Evolutionary conservation across 2,329 filamentous ascomycete species (phyloP).

Genomic region (Trichoderma sp.): DNA sequence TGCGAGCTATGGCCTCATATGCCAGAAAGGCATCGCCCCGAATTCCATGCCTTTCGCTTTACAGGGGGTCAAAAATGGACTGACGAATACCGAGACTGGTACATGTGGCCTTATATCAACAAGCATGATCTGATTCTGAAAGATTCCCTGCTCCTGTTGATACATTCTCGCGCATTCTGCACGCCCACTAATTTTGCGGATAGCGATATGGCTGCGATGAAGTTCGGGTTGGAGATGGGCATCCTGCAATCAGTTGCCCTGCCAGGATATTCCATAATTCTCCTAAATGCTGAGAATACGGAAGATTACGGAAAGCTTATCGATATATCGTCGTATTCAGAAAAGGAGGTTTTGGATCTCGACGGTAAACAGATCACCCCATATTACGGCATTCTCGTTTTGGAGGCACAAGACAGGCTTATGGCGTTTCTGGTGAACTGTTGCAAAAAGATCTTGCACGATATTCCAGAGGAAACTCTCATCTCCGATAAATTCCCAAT

Average conservation of each 20-base stretch:
- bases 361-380: slow-evolving; percentile 38
- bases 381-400: slow-evolving; percentile 46
- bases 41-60: slow-evolving; percentile 40
- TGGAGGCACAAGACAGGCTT: slow-evolving; percentile 50
- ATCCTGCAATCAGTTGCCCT: slow-evolving; percentile 26
- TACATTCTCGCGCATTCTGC: slow-evolving; percentile 51
- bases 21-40: slow-evolving; percentile 47
- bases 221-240: slow-evolving; percentile 28
- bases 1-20: slow-evolving; percentile 50
- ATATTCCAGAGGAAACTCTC: slow-evolving; percentile 38
- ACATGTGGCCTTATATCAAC: slow-evolving; percentile 55
- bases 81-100: slow-evolving; percentile 33
- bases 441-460: slow-evolving; percentile 48
- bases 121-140: slow-evolving; percentile 50
- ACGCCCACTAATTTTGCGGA: slow-evolving; percentile 46
- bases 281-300: slow-evolving; percentile 29
- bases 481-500: slow-evolving; percentile 31
- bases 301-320: slow-evolving; percentile 38
- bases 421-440: slow-evolving; percentile 48
- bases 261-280: slow-evolving; percentile 35
- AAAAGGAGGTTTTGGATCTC: slow-evolving; percentile 38
- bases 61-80: slow-evolving; percentile 22
- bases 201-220: slow-evolving; percentile 39
- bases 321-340: slow-evolving; percentile 31
- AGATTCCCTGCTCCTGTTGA: slow-evolving; percentile 45